Percentiles rank a stretch among this genome's conserved stretches.
Evolutionary conservation across 148 eudicot genomes (phyloP).

Genomic region (Heliosperma pusillum): DNA sequence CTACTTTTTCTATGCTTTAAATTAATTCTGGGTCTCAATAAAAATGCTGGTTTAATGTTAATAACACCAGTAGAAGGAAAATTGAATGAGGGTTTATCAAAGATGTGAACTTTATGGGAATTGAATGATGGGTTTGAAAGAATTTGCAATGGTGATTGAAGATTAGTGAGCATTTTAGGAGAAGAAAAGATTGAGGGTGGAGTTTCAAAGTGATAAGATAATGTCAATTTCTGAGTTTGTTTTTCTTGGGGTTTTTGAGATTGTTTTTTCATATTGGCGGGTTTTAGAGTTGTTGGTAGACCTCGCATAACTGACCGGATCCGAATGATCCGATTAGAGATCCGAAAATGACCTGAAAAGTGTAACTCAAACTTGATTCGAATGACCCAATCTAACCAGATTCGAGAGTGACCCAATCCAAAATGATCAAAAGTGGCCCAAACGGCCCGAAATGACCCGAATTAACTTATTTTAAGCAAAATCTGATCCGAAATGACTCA

Average conservation of each 20-base stretch:
- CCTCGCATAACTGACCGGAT: too few relatives aligned
- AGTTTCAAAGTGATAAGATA: constrained; percentile 26
- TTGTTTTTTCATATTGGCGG: constrained; percentile 7
- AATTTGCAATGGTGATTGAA: constrained; percentile 19
- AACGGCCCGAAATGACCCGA: too few relatives aligned
- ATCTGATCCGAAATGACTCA: too few relatives aligned
- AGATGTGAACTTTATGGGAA: background rate
- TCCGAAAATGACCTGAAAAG: too few relatives aligned
- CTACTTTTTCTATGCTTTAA: constrained; percentile 11
- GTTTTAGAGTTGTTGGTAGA: constrained; percentile 4
- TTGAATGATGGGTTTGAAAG: constrained; percentile 10
- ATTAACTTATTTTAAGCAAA: too few relatives aligned
- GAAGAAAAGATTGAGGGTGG: constrained; percentile 7
- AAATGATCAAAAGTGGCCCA: too few relatives aligned
- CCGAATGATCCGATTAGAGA: too few relatives aligned
- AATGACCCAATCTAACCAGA: too few relatives aligned
- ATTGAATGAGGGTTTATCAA: constrained; percentile 12
- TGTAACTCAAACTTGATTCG: too few relatives aligned
- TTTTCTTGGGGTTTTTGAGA: background rate
- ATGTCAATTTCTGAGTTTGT: background rate
- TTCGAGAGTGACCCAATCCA: too few relatives aligned
- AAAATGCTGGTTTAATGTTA: constrained; percentile 7
- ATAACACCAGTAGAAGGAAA: constrained; percentile 1
- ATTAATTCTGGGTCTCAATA: constrained; percentile 11
- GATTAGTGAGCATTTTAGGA: constrained; percentile 25